phyloP scores from a whole-genome alignment of 148 eudicot species.

The Nyssa sinensis region DNA sequence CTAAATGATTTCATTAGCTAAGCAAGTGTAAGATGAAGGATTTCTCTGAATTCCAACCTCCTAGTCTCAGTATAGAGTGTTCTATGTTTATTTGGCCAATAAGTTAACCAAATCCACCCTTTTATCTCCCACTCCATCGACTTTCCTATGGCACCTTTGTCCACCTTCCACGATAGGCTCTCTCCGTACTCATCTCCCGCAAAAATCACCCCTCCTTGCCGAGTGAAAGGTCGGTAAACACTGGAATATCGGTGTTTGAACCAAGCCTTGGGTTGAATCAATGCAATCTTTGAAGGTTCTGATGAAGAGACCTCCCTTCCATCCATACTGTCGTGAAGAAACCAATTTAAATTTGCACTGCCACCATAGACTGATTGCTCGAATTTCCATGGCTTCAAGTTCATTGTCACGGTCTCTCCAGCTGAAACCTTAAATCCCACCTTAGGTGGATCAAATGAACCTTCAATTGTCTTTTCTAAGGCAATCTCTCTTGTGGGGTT shows the following conservation, averaged over 20 bases:
- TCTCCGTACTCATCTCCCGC: constrained; percentile 79
- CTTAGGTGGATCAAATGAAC: constrained; percentile 57
- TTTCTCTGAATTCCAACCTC: constrained; percentile 75
- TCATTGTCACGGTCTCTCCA: constrained; percentile 51
- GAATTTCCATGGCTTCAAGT: constrained; percentile 83
- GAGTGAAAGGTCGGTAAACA: constrained; percentile 67
- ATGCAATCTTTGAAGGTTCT: constrained; percentile 55
- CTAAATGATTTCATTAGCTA: constrained; percentile 10
- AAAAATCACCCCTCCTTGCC: constrained; percentile 84
- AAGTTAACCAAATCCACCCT: constrained; percentile 81
- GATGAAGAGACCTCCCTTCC: constrained; percentile 85
- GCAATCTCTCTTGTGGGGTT: constrained; percentile 63
- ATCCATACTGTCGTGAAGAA: constrained; percentile 53
- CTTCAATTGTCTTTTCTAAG: constrained; percentile 51
- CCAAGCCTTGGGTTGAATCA: constrained; percentile 75
- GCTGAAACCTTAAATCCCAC: constrained; percentile 53
- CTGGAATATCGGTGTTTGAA: constrained; percentile 70
- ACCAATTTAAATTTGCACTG: constrained; percentile 71
- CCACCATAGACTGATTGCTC: constrained; percentile 72
- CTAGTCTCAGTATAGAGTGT: constrained; percentile 73
- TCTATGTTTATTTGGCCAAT: constrained; percentile 79
- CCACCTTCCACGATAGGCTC: constrained; percentile 75
- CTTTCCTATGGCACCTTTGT: constrained; percentile 47
- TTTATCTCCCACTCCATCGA: constrained; percentile 69
- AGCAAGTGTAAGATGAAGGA: constrained; percentile 50